A percentile compares a stretch with the other conserved stretches of the same genome.
phyloP scores from a whole-genome alignment of 768 basidiomycete species.

The Boletus subparvulus region DNA sequence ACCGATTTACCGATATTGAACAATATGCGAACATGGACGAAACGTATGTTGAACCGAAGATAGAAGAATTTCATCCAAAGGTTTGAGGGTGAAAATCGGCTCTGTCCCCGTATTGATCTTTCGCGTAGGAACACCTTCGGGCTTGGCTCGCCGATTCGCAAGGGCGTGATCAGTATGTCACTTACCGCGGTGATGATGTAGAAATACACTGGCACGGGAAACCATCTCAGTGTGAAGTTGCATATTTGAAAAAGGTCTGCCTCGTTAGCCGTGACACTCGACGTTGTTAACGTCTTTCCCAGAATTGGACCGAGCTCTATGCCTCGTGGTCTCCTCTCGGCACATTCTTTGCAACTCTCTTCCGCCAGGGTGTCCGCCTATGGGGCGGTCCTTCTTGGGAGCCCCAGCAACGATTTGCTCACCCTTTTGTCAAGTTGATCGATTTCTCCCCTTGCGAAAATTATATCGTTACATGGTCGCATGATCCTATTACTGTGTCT shows the following conservation, averaged over 20 bases:
- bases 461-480: slow-evolving; percentile 97
- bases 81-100: slow-evolving; percentile 38
- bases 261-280: not conserved
- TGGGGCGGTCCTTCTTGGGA: slow-evolving; percentile 95
- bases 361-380: slow-evolving; percentile 91
- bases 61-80: slow-evolving; percentile 72
- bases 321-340: slow-evolving; percentile 96
- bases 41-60: slow-evolving; percentile 70
- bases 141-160: slow-evolving; percentile 92
- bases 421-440: slow-evolving; percentile 91
- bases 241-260: slow-evolving; percentile 70
- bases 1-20: slow-evolving; percentile 89
- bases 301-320: slow-evolving; percentile 98
- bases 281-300: slow-evolving; percentile 13
- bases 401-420: slow-evolving; percentile 86
- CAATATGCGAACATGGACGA: slow-evolving; percentile 75
- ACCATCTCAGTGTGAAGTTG: slow-evolving; percentile 80
- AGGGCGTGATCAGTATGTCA: slow-evolving; percentile 95
- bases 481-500: slow-evolving; percentile 85
- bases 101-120: slow-evolving; percentile 6
- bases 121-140: slow-evolving; percentile 82
- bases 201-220: slow-evolving; percentile 92
- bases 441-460: slow-evolving; percentile 98
- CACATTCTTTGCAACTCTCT: slow-evolving; percentile 91
- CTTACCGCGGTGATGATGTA: slow-evolving; percentile 90